Conservation (phyloP, 2,329 filamentous ascomycete genomes). For the Paracoccidioides lutzii region DNA sequence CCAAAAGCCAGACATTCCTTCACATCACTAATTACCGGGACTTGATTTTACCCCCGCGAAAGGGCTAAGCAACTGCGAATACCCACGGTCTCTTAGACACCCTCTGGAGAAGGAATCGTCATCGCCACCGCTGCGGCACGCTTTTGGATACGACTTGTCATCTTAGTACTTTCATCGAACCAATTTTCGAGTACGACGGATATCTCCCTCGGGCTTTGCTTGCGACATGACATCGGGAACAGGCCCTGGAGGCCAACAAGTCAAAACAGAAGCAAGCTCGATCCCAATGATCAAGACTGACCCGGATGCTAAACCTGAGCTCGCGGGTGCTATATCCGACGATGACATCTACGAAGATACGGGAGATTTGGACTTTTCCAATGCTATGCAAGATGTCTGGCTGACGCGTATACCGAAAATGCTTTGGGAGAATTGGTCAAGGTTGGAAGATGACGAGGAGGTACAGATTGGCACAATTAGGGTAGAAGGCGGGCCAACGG, state of each 20-base stretch:
- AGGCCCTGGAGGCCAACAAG: neutral
- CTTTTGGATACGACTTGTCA: neutral
- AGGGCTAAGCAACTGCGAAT: no score
- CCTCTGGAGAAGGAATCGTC: no score
- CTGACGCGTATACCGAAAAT: constrained; percentile 67
- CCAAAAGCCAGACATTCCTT: no score
- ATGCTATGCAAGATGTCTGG: constrained; percentile 43
- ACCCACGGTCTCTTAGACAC: no score
- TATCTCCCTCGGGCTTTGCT: neutral
- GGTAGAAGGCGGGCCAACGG: constrained; percentile 43
- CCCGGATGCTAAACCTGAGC: constrained; percentile 27
- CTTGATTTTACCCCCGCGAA: no score
- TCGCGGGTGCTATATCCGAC: constrained; percentile 34
- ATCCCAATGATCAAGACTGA: constrained; percentile 28
- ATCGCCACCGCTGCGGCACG: neutral
- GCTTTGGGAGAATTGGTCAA: constrained; percentile 66
- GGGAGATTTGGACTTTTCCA: constrained; percentile 48
- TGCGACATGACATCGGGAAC: neutral
- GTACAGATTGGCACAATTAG: constrained; percentile 66
- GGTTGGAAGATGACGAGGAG: constrained; percentile 66
- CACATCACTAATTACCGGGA: no score
- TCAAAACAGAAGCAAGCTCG: constrained; percentile 31
- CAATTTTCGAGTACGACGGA: neutral
- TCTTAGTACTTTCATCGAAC: neutral
- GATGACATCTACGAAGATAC: constrained; percentile 60